Evolutionary conservation across 73 alveolate species (phyloP).

Genomic region (Stentor coeruleus): DNA sequence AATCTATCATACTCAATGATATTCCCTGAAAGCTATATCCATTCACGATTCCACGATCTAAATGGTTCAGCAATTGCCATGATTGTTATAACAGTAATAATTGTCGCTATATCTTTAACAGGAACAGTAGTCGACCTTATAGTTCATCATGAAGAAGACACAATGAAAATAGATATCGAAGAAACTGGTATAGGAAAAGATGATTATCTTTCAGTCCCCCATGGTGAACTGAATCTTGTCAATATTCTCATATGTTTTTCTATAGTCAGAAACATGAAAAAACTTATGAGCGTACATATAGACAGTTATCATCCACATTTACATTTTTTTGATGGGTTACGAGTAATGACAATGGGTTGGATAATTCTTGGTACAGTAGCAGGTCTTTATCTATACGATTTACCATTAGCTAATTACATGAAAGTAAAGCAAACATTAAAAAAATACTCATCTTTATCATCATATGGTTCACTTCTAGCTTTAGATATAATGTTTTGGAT

Average conservation of each 20-base stretch:
- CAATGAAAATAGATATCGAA: background rate
- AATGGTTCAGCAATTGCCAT: background rate
- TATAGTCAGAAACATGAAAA: background rate
- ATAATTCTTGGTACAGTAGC: background rate
- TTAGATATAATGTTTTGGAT: background rate
- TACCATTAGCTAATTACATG: background rate
- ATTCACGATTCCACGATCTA: background rate
- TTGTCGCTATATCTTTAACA: background rate
- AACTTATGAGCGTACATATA: background rate
- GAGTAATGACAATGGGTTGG: conserved; percentile 26
- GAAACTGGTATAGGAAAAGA: background rate
- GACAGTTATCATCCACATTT: background rate
- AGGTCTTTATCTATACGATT: background rate
- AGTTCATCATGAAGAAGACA: background rate
- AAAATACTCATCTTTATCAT: background rate
- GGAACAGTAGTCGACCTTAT: background rate
- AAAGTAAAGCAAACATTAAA: background rate
- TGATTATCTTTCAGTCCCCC: background rate
- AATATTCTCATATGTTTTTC: conserved; percentile 5
- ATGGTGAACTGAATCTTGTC: background rate
- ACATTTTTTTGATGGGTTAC: background rate
- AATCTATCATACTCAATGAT: background rate
- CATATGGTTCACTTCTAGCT: background rate
- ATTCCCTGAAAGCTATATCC: background rate
- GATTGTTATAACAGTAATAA: background rate